These are phyloP conservation scores for Hyaloraphidium curvatum DNA, from an alignment of 192 early-diverging fungal genomes.

Conservation along the genomic window DNA sequence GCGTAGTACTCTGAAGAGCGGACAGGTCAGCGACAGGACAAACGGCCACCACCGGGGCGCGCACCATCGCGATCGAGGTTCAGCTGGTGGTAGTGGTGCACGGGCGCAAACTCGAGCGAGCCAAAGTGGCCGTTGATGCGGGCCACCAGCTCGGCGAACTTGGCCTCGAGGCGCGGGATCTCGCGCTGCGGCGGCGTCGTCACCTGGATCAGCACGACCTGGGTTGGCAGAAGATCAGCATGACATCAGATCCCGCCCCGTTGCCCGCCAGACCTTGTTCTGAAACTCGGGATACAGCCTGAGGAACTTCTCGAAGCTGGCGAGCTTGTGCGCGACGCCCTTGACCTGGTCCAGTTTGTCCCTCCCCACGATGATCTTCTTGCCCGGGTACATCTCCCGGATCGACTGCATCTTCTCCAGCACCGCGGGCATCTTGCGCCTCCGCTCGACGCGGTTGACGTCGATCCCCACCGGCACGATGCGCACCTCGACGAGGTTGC, in stretches of 20 bases:
- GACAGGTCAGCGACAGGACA: too few relatives aligned
- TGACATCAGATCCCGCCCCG: neutral
- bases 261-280: slow-evolving; percentile 33
- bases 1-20: slow-evolving; percentile 98
- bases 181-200: slow-evolving; percentile 64
- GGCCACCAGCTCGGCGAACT: slow-evolving; percentile 76
- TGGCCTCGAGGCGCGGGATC: slow-evolving; percentile 45
- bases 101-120: slow-evolving; percentile 83
- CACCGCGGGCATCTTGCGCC: slow-evolving; percentile 24
- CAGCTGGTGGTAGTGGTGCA: slow-evolving; percentile 80
- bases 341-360: slow-evolving; percentile 90
- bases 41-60: too few relatives aligned
- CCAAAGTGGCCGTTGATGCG: slow-evolving; percentile 91
- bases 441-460: slow-evolving; percentile 36
- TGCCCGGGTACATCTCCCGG: slow-evolving; percentile 61
- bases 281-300: slow-evolving; percentile 79
- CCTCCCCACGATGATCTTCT: slow-evolving; percentile 88
- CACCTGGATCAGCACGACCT: slow-evolving; percentile 87
- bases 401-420: slow-evolving; percentile 59
- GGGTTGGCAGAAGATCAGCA: neutral
- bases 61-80: slow-evolving; percentile 81
- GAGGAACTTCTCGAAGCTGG: slow-evolving; percentile 84
- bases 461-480: slow-evolving; percentile 99
- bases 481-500: slow-evolving; percentile 53
- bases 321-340: slow-evolving; percentile 86